phyloP scores from a whole-genome alignment of 75 land plant species.

The Selaginella tamariscina region DNA sequence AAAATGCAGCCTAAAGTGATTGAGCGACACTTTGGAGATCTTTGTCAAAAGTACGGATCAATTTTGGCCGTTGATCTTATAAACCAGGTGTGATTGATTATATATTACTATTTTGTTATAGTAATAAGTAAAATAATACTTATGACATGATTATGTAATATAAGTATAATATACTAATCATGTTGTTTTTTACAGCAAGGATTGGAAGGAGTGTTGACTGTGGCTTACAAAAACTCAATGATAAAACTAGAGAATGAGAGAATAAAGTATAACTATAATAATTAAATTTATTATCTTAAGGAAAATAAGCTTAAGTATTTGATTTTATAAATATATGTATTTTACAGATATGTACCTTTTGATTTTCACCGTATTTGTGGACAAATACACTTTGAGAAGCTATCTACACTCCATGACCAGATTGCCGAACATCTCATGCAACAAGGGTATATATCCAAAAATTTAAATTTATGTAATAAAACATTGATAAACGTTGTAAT shows the following conservation, averaged over 20 bases:
- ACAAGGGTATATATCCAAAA: constrained; percentile 39
- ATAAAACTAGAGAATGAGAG: constrained; percentile 49
- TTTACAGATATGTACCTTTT: constrained; percentile 75
- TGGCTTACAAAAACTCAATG: constrained; percentile 54
- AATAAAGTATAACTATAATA: constrained; percentile 37
- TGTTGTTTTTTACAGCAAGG: constrained; percentile 62
- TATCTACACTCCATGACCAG: constrained; percentile 62
- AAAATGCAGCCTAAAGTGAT: constrained; percentile 49
- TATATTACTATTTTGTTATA: background rate
- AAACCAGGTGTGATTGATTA: constrained; percentile 44
- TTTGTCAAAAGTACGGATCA: constrained; percentile 60
- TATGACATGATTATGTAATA: too few species aligned
- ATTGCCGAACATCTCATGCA: constrained; percentile 40
- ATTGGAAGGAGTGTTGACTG: constrained; percentile 70
- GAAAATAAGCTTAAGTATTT: background rate
- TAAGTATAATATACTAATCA: too few species aligned
- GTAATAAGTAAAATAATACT: background rate
- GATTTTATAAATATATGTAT: too few species aligned
- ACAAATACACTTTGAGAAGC: constrained; percentile 82
- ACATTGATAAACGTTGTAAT: too few species aligned
- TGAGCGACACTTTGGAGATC: constrained; percentile 72
- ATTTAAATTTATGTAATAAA: background rate
- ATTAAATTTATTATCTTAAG: background rate
- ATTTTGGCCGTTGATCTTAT: constrained; percentile 77
- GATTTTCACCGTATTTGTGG: constrained; percentile 85